Evolutionary conservation across 2,329 filamentous ascomycete species (phyloP).

Genomic region (Verticillium alfalfae): DNA sequence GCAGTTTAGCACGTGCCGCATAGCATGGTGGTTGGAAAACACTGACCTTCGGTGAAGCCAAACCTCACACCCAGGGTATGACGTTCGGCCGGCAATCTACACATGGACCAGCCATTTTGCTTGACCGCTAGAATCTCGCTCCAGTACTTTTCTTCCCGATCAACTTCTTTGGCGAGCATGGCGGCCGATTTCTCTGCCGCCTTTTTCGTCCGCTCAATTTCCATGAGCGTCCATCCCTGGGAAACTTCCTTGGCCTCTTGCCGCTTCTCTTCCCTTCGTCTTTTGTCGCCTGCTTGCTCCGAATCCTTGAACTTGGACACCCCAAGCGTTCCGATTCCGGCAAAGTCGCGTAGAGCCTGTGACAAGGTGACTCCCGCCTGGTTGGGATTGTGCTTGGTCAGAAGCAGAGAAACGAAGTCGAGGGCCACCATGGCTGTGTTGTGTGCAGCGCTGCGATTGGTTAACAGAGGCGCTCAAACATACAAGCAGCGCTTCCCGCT

Average conservation of each 20-base stretch:
- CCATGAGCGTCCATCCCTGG: slow-evolving; percentile 72
- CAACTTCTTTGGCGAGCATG: slow-evolving; percentile 70
- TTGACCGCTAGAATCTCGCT: slow-evolving; percentile 75
- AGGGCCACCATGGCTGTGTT: slow-evolving; percentile 65
- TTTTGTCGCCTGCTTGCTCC: slow-evolving; percentile 47
- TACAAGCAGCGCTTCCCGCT: slow-evolving; percentile 12
- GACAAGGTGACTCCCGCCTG: slow-evolving; percentile 68
- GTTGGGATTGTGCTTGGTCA: slow-evolving; percentile 74
- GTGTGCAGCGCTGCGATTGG: slow-evolving; percentile 33
- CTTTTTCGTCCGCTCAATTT: slow-evolving; percentile 68
- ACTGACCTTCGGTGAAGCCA: slow-evolving; percentile 72
- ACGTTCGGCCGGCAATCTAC: slow-evolving; percentile 65
- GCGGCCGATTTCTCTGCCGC: slow-evolving; percentile 67
- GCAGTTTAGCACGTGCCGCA: slow-evolving; percentile 17
- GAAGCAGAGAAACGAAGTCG: slow-evolving; percentile 76
- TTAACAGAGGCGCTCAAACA: neutral
- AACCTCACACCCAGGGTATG: slow-evolving; percentile 80
- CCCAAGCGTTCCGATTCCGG: slow-evolving; percentile 71
- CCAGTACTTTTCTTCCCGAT: slow-evolving; percentile 83
- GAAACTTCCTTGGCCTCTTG: slow-evolving; percentile 43
- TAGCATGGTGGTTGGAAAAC: slow-evolving; percentile 3
- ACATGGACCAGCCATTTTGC: slow-evolving; percentile 81
- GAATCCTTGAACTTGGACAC: slow-evolving; percentile 59
- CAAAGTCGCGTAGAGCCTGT: slow-evolving; percentile 60
- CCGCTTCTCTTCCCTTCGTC: slow-evolving; percentile 31